phyloP scores from a whole-genome alignment of 2,329 filamentous ascomycete species.

The Colletotrichum sp. region DNA sequence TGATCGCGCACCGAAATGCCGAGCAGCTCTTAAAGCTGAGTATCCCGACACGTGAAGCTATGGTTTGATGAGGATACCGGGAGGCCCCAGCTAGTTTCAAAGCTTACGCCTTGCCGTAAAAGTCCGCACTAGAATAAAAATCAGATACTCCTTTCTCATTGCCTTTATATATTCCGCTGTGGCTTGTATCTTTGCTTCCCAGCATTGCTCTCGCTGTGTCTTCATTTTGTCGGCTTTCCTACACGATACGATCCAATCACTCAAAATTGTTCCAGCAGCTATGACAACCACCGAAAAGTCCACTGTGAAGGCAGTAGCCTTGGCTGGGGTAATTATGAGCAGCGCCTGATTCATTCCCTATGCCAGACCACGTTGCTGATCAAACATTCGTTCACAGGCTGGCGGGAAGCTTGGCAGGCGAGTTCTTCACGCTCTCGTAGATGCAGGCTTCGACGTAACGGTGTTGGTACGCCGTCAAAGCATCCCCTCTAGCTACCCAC shows the following conservation, averaged over 20 bases:
- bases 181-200: not conserved
- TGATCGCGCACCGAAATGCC: slow-evolving; percentile 56
- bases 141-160: not conserved
- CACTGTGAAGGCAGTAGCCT: not conserved
- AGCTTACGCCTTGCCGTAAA: not conserved
- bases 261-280: not conserved
- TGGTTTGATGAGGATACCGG: not conserved
- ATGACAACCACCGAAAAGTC: not conserved
- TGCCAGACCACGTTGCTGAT: not conserved
- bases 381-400: not conserved
- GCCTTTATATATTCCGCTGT: not conserved
- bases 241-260: not conserved
- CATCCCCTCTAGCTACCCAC: not conserved
- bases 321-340: not conserved
- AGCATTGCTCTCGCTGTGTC: not conserved
- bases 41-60: not conserved
- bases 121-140: not conserved
- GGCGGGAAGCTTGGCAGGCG: not conserved
- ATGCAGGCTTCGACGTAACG: not conserved
- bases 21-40: slow-evolving; percentile 46
- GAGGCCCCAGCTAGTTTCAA: not conserved
- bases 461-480: not conserved
- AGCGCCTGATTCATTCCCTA: not conserved
- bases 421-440: not conserved
- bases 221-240: no score